These are phyloP conservation scores for Evansstolkia leycettana DNA, from an alignment of 495 filamentous ascomycete species.

Conservation along the genomic window DNA sequence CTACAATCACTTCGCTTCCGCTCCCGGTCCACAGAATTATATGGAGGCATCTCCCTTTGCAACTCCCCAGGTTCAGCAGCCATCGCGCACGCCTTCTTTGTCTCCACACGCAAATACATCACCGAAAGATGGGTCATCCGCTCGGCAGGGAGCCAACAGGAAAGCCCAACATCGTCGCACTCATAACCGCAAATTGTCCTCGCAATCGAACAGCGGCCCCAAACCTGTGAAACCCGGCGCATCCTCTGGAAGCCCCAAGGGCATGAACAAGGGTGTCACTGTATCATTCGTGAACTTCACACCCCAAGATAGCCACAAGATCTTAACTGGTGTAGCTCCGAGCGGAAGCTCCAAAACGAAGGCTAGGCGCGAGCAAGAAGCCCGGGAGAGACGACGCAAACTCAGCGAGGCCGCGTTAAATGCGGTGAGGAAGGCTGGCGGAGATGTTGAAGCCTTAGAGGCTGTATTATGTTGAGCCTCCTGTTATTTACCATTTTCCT, in stretches of 20 bases:
- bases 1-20: slow-evolving; percentile 11
- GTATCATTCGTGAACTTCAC: slow-evolving; percentile 89
- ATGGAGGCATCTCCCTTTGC: slow-evolving; percentile 16
- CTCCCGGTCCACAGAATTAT: slow-evolving; percentile 18
- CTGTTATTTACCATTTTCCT: slow-evolving; percentile 1
- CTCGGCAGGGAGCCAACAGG: slow-evolving; percentile 9
- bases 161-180: slow-evolving; percentile 19
- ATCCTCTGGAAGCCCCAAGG: slow-evolving; percentile 19
- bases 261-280: slow-evolving; percentile 23
- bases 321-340: slow-evolving; percentile 85
- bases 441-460: slow-evolving; percentile 50
- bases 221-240: slow-evolving; percentile 19
- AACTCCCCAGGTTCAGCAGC: slow-evolving; percentile 14
- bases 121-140: slow-evolving; percentile 10
- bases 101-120: slow-evolving; percentile 24
- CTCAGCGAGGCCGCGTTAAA: slow-evolving; percentile 60
- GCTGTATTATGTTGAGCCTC: slow-evolving; percentile 26
- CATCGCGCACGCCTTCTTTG: slow-evolving; percentile 26
- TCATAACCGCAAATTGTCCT: slow-evolving; percentile 26
- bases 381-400: slow-evolving; percentile 62
- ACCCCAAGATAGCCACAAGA: slow-evolving; percentile 62
- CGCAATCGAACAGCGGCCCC: slow-evolving; percentile 21
- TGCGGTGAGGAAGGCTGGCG: slow-evolving; percentile 68
- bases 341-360: slow-evolving; percentile 89
- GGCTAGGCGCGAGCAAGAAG: slow-evolving; percentile 76